Evolutionary conservation across 768 basidiomycete species (phyloP).

Genomic region (Leccinum aurantiacum): DNA sequence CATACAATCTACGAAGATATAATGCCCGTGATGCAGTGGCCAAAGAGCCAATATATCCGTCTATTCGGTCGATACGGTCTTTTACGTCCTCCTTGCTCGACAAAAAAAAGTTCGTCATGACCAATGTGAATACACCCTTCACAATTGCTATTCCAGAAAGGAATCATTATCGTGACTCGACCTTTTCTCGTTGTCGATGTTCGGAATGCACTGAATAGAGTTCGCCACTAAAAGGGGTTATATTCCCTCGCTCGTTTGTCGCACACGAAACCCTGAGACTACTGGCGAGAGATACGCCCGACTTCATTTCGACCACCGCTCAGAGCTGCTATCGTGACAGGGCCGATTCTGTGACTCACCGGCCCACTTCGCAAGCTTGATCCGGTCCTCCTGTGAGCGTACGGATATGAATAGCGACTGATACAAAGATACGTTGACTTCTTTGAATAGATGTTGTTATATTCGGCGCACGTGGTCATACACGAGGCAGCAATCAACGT

Average conservation of each 20-base stretch:
- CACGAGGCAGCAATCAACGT: not conserved
- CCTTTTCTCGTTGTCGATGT: not conserved
- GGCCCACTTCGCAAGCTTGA: not conserved
- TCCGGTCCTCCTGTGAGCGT: not conserved
- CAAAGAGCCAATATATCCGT: constrained; percentile 8
- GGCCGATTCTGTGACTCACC: not conserved
- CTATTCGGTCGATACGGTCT: constrained; percentile 10
- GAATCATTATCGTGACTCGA: not conserved
- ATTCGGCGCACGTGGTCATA: not conserved
- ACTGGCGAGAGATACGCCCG: not conserved
- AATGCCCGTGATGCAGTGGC: constrained; percentile 10
- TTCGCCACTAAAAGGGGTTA: constrained; percentile 2
- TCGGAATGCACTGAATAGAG: not conserved
- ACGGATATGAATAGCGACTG: not conserved
- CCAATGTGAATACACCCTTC: constrained; percentile 10
- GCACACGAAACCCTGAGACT: not conserved
- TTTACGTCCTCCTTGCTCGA: constrained; percentile 6
- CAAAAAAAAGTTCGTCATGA: constrained; percentile 5
- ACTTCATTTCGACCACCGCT: not conserved
- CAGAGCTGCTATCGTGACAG: not conserved
- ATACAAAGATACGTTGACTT: not conserved
- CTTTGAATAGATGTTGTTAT: not conserved
- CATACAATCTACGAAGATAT: constrained; percentile 17
- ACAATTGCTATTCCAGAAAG: not conserved
- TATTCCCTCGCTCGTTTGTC: not conserved